These are phyloP conservation scores for Spizellomyces sp. DNA, from an alignment of 192 early-diverging fungal species.

Conservation along the genomic window DNA sequence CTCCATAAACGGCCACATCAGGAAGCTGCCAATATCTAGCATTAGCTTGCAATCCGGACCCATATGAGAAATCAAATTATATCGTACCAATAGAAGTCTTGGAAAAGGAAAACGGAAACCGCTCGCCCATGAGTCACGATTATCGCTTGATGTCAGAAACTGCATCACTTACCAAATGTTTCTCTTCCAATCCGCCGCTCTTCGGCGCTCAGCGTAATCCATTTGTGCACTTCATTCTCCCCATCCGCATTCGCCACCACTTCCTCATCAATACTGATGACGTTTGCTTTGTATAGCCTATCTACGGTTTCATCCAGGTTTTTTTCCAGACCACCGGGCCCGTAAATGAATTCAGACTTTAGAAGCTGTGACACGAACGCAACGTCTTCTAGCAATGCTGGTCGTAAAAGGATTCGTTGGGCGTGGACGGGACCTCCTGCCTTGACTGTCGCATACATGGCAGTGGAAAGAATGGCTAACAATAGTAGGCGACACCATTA, in stretches of 20 bases:
- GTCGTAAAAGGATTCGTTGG: slow-evolving; percentile 60
- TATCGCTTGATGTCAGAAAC: neutral
- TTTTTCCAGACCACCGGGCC: slow-evolving; percentile 66
- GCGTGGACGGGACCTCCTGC: slow-evolving; percentile 70
- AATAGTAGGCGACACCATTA: neutral
- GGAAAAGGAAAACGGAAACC: neutral
- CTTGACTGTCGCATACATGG: slow-evolving; percentile 79
- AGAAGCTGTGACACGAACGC: slow-evolving; percentile 75
- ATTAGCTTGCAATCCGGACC: too few species aligned
- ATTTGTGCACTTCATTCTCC: slow-evolving; percentile 14
- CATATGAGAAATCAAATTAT: too few species aligned
- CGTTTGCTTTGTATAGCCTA: slow-evolving; percentile 51
- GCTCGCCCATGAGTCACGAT: too few species aligned
- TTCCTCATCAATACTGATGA: slow-evolving; percentile 33
- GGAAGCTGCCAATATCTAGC: slow-evolving; percentile 75
- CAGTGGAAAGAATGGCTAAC: slow-evolving; percentile 70
- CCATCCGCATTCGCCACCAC: neutral
- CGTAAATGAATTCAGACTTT: slow-evolving; percentile 81
- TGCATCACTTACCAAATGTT: slow-evolving; percentile 46
- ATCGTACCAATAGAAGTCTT: slow-evolving; percentile 9
- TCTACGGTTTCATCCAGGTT: slow-evolving; percentile 66
- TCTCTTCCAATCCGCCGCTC: slow-evolving; percentile 53
- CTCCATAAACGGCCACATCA: slow-evolving; percentile 88
- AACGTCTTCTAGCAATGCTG: slow-evolving; percentile 63
- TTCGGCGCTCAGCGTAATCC: slow-evolving; percentile 45